Conservation (phyloP, 352 stramenopile genomes). For the Phytopythium mirpurense region DNA sequence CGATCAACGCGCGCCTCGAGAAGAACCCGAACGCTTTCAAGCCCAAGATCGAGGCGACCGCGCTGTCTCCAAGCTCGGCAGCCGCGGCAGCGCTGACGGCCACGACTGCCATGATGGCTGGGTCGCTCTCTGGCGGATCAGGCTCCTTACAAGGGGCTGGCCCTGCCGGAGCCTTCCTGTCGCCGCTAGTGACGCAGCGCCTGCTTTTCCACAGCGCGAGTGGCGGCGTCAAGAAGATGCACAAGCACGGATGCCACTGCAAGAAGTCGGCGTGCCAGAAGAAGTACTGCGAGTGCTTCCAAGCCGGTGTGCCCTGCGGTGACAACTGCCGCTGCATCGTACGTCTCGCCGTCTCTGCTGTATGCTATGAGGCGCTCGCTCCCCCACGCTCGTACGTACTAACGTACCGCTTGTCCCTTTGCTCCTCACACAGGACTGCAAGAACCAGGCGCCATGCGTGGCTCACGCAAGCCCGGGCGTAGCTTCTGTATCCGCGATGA, state of each 20-base stretch:
- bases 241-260: slow-evolving; percentile 96
- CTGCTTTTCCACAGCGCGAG: slow-evolving; percentile 13
- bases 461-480: slow-evolving; percentile 22
- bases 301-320: slow-evolving; percentile 81
- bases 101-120: slow-evolving; percentile 9
- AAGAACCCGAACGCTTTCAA: slow-evolving; percentile 96
- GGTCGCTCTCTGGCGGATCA: not conserved
- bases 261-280: slow-evolving; percentile 97
- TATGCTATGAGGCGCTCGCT: no score
- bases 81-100: slow-evolving; percentile 9
- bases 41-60: slow-evolving; percentile 86
- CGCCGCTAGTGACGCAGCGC: slow-evolving; percentile 12
- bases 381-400: no score
- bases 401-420: no score
- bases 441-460: slow-evolving; percentile 61
- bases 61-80: slow-evolving; percentile 6
- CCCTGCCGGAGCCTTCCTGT: slow-evolving; percentile 13
- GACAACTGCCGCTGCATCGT: slow-evolving; percentile 89
- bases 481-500: slow-evolving; percentile 17
- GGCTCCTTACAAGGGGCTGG: not conserved
- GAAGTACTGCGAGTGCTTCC: slow-evolving; percentile 98
- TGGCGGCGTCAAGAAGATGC: slow-evolving; percentile 54
- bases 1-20: slow-evolving; percentile 86
- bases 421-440: slow-evolving; percentile 47
- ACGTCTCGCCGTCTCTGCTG: slow-evolving; percentile 15